Percentiles rank a stretch among this genome's conserved stretches.
These are phyloP conservation scores for Cairneyella variabilis DNA, from an alignment of 495 filamentous ascomycete species.

Conservation along the genomic window DNA sequence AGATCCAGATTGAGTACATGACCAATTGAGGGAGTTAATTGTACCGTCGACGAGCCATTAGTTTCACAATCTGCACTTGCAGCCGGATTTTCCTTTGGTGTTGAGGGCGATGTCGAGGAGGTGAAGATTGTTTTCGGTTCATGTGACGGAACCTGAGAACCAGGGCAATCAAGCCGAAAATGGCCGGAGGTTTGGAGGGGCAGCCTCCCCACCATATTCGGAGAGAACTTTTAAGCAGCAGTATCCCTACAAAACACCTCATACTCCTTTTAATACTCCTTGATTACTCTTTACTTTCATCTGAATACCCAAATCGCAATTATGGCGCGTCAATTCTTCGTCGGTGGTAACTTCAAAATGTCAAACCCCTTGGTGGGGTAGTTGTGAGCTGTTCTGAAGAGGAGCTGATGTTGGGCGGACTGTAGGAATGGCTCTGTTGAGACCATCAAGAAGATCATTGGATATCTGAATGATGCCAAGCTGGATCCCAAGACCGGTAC, in stretches of 20 bases:
- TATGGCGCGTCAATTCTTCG: slow-evolving; percentile 98
- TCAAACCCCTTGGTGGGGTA: slow-evolving; percentile 35
- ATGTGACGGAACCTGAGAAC: too few relatives aligned
- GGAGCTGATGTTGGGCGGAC: slow-evolving; percentile 9
- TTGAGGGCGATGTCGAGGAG: not conserved
- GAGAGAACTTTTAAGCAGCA: not conserved
- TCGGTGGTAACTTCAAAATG: slow-evolving; percentile 99
- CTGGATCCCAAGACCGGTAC: slow-evolving; percentile 64
- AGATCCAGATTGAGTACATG: not conserved
- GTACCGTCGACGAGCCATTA: not conserved
- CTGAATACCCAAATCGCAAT: slow-evolving; percentile 25
- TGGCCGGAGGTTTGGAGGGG: too few relatives aligned
- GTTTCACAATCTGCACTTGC: not conserved
- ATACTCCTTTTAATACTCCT: not conserved
- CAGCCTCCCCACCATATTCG: too few relatives aligned
- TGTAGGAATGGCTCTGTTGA: slow-evolving; percentile 86
- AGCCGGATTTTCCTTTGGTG: not conserved
- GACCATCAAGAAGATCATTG: slow-evolving; percentile 81
- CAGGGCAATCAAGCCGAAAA: too few relatives aligned
- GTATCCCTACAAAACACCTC: not conserved
- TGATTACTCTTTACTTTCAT: not conserved
- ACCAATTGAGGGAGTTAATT: not conserved
- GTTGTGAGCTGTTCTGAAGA: not conserved
- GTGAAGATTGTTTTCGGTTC: not conserved
- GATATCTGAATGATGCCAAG: slow-evolving; percentile 77